Percentiles rank a stretch among this genome's conserved stretches.
Evolutionary conservation across 192 early-diverging fungal genomes (phyloP).

Genomic region (Pilaira anomala): DNA sequence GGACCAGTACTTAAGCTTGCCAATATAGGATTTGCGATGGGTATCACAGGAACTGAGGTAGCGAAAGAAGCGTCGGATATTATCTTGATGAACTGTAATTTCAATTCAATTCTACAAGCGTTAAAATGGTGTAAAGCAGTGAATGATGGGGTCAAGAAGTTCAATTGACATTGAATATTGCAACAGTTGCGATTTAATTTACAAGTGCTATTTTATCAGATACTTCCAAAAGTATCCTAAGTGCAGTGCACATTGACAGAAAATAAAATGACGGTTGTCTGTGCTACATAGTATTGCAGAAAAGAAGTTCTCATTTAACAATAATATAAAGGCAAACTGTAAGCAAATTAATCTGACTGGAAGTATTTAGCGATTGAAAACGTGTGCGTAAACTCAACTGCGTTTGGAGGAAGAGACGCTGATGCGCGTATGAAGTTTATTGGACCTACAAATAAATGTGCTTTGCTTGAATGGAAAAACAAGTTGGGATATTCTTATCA

Average conservation of each 20-base stretch:
- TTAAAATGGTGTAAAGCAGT: slow-evolving; percentile 80
- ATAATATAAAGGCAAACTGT: slow-evolving; percentile 38
- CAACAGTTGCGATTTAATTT: slow-evolving; percentile 72
- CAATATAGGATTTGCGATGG: slow-evolving; percentile 94
- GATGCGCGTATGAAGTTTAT: slow-evolving; percentile 57
- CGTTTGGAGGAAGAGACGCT: slow-evolving; percentile 69
- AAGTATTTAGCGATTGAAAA: slow-evolving; percentile 49
- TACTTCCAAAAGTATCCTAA: slow-evolving; percentile 70
- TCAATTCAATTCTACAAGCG: slow-evolving; percentile 76
- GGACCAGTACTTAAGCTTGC: slow-evolving; percentile 84
- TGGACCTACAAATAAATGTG: slow-evolving; percentile 82
- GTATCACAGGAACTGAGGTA: slow-evolving; percentile 83
- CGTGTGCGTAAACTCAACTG: slow-evolving; percentile 73
- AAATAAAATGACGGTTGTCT: slow-evolving; percentile 76
- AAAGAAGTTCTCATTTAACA: slow-evolving; percentile 20
- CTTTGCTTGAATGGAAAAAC: slow-evolving; percentile 67
- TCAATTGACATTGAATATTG: slow-evolving; percentile 83
- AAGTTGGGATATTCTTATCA: slow-evolving; percentile 62
- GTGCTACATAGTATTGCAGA: slow-evolving; percentile 13
- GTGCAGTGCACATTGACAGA: slow-evolving; percentile 85
- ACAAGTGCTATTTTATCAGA: slow-evolving; percentile 62
- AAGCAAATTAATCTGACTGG: slow-evolving; percentile 36
- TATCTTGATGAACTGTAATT: slow-evolving; percentile 89
- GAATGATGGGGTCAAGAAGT: slow-evolving; percentile 84
- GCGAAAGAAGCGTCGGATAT: slow-evolving; percentile 83